A percentile compares a stretch with the other conserved stretches of the same genome.
Evolutionary conservation across 352 stramenopile species (phyloP).

Genomic region (Globisporangium paroecandrum): DNA sequence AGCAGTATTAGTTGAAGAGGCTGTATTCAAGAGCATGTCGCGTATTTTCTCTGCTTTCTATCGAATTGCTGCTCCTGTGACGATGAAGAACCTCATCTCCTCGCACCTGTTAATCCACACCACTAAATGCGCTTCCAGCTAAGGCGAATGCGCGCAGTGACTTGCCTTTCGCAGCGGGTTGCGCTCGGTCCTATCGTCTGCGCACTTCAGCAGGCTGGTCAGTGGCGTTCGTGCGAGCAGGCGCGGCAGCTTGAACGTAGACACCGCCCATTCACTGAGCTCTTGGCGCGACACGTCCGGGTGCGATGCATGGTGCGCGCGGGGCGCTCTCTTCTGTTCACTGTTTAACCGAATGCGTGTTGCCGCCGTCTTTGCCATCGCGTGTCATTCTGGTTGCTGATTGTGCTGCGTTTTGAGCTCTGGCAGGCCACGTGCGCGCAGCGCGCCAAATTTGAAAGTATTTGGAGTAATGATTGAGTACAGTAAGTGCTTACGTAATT

Average conservation of each 20-base stretch:
- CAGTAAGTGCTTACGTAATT: not conserved
- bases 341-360: not conserved
- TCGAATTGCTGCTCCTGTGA: not conserved
- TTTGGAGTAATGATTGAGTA: too few relatives aligned
- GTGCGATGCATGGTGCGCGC: not conserved
- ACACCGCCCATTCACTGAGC: not conserved
- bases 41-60: not conserved
- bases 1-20: not conserved
- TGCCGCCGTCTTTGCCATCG: not conserved
- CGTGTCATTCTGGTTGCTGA: not conserved
- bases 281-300: not conserved
- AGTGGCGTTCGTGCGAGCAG: not conserved
- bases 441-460: conserved; percentile 1
- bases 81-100: not conserved
- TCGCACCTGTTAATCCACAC: not conserved
- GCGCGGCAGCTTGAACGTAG: not conserved
- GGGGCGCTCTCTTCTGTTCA: not conserved
- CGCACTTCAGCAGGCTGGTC: not conserved
- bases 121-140: not conserved
- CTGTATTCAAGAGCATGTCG: not conserved
- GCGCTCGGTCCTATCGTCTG: not conserved
- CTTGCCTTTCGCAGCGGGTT: not conserved
- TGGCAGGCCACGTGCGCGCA: not conserved
- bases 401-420: not conserved
- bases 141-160: not conserved